These are phyloP conservation scores for Hawksworthiomyces lignivorus DNA, from an alignment of 2,329 filamentous ascomycete genomes.

Conservation along the genomic window DNA sequence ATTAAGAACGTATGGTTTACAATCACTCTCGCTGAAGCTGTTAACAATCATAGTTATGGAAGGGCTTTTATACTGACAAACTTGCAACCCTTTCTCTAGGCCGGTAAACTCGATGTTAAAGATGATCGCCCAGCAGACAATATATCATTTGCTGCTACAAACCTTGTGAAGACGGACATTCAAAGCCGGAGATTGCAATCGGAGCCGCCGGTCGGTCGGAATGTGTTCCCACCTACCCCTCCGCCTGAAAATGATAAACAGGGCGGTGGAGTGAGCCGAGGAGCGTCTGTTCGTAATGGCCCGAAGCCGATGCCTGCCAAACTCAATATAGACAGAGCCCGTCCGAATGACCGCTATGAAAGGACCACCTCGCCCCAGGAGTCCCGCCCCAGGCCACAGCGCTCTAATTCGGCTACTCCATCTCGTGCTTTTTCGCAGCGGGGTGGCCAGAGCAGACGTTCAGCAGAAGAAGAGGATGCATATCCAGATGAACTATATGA, in stretches of 20 bases:
- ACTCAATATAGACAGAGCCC: slow-evolving; percentile 53
- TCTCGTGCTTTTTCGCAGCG: slow-evolving; percentile 36
- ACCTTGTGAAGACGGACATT: slow-evolving; percentile 82
- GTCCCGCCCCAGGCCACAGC: slow-evolving; percentile 25
- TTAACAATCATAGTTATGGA: too few species aligned
- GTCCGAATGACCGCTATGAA: slow-evolving; percentile 46
- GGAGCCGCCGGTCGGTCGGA: slow-evolving; percentile 69
- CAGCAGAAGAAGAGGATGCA: slow-evolving; percentile 51
- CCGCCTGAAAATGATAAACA: slow-evolving; percentile 79
- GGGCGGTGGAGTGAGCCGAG: slow-evolving; percentile 36
- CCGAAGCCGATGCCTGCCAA: slow-evolving; percentile 54
- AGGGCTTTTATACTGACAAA: too few species aligned
- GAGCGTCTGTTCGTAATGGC: slow-evolving; percentile 54
- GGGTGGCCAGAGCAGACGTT: slow-evolving; percentile 23
- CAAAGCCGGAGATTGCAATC: slow-evolving; percentile 76
- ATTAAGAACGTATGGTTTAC: slow-evolving; percentile 67
- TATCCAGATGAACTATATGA: slow-evolving; percentile 66
- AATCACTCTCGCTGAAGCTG: too few species aligned
- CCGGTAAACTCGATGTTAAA: slow-evolving; percentile 46
- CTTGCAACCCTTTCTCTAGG: slow-evolving; percentile 24
- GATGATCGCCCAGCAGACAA: slow-evolving; percentile 79
- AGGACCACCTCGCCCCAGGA: slow-evolving; percentile 41
- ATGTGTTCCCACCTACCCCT: slow-evolving; percentile 94
- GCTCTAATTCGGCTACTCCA: slow-evolving; percentile 39
- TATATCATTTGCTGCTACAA: slow-evolving; percentile 85